Evolutionary conservation across 2,329 filamentous ascomycete species (phyloP).

Genomic region (Botrytis deweyae): DNA sequence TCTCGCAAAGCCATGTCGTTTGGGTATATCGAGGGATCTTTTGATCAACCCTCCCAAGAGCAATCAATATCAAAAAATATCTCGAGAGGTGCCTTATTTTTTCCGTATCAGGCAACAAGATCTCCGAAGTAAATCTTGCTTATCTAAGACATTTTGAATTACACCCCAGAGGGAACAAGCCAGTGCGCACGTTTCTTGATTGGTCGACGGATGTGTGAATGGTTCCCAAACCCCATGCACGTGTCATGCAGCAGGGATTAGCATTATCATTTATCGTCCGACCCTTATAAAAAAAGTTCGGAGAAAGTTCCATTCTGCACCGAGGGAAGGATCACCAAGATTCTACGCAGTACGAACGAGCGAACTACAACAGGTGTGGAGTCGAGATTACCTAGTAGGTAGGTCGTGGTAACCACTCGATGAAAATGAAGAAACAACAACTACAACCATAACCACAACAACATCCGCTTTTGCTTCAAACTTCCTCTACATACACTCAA

Average conservation of each 20-base stretch:
- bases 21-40: background rate
- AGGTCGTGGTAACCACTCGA: background rate
- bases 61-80: slow-evolving; percentile 15
- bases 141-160: background rate
- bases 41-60: background rate
- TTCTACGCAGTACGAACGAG: background rate
- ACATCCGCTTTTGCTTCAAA: background rate
- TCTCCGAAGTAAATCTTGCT: background rate
- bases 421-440: background rate
- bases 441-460: background rate
- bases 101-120: background rate
- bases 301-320: background rate
- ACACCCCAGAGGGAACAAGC: background rate
- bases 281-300: slow-evolving; percentile 1
- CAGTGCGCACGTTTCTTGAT: background rate
- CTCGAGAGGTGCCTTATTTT: slow-evolving; percentile 1
- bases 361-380: background rate
- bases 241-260: background rate
- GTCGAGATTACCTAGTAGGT: background rate
- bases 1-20: slow-evolving; percentile 39
- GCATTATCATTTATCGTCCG: background rate
- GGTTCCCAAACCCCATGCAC: background rate
- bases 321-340: background rate
- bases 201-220: background rate
- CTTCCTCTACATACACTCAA: background rate